Percentiles rank a stretch among this genome's conserved stretches.
Evolutionary conservation across 2,329 filamentous ascomycete species (phyloP).

Genomic region (Pseudogymnoascus verrucosus): DNA sequence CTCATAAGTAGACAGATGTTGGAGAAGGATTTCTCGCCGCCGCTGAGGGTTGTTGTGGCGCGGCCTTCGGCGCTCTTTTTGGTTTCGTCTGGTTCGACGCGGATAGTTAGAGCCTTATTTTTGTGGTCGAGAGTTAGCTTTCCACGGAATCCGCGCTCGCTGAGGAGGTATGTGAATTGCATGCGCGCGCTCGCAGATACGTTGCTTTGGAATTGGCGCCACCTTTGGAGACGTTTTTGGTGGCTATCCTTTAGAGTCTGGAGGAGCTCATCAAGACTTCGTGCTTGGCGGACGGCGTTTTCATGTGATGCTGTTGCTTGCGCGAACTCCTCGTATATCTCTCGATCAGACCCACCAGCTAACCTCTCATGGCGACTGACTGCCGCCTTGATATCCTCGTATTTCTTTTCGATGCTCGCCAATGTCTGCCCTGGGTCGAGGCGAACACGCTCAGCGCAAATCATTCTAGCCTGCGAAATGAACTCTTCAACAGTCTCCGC

Average conservation of each 20-base stretch:
- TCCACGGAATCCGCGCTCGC: slow-evolving; percentile 82
- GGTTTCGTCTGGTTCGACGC: slow-evolving; percentile 65
- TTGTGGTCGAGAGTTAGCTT: slow-evolving; percentile 71
- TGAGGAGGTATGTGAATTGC: slow-evolving; percentile 81
- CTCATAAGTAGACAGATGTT: slow-evolving; percentile 88
- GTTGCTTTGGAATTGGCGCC: slow-evolving; percentile 70
- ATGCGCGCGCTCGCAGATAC: slow-evolving; percentile 82
- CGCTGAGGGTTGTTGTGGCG: slow-evolving; percentile 85
- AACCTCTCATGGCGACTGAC: not conserved
- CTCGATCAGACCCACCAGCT: slow-evolving; percentile 52
- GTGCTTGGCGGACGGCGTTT: slow-evolving; percentile 36
- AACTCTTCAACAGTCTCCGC: slow-evolving; percentile 44
- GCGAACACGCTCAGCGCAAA: slow-evolving; percentile 48
- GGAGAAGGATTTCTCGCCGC: slow-evolving; percentile 95
- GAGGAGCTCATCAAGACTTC: slow-evolving; percentile 36
- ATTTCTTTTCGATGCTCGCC: slow-evolving; percentile 46
- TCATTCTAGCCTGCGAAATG: slow-evolving; percentile 43
- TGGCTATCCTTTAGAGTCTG: slow-evolving; percentile 51
- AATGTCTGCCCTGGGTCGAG: slow-evolving; percentile 59
- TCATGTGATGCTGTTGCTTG: slow-evolving; percentile 34
- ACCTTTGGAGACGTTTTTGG: slow-evolving; percentile 61
- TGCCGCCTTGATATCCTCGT: slow-evolving; percentile 45
- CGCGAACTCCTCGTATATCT: slow-evolving; percentile 46
- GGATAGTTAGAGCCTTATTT: slow-evolving; percentile 65
- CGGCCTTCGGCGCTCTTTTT: slow-evolving; percentile 62